Evolutionary conservation across 2,329 filamentous ascomycete genomes (phyloP).

Genomic region (Microcyclospora tardicrescens): DNA sequence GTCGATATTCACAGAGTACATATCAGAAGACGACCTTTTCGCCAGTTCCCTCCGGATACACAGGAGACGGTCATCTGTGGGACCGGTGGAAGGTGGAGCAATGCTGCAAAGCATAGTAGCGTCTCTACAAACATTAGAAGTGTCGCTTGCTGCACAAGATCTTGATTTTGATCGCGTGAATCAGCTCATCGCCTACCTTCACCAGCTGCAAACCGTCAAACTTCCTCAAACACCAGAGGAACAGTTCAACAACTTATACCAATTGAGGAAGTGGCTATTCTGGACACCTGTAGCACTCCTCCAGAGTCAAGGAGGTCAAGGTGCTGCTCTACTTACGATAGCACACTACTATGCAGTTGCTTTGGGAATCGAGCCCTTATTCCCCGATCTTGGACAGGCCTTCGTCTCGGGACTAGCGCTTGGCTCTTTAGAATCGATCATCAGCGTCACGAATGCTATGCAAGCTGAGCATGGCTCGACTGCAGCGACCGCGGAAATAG

Average conservation of each 20-base stretch:
- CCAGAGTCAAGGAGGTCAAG: conserved; percentile 56
- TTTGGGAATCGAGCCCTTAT: conserved; percentile 76
- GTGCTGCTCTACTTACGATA: conserved; percentile 68
- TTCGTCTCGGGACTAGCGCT: conserved; percentile 61
- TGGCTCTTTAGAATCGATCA: conserved; percentile 74
- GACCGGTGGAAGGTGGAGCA: conserved; percentile 10
- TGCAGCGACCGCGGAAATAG: conserved; percentile 29
- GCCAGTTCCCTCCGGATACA: conserved; percentile 10
- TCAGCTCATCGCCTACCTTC: conserved; percentile 35
- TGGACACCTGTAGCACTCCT: conserved; percentile 84
- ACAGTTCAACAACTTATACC: conserved; percentile 81
- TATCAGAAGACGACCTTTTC: conserved; percentile 53
- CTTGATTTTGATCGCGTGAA: conserved; percentile 37
- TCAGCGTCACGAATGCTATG: conserved; percentile 58
- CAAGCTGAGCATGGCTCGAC: conserved; percentile 33
- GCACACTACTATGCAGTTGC: conserved; percentile 87
- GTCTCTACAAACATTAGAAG: conserved; percentile 31
- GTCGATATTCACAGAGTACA: conserved; percentile 72
- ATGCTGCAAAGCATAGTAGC: conserved; percentile 29
- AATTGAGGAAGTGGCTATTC: conserved; percentile 84
- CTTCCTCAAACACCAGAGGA: conserved; percentile 49
- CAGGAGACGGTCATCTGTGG: conserved; percentile 9
- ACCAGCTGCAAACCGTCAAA: conserved; percentile 29
- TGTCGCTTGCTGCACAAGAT: conserved; percentile 31
- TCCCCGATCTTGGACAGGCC: conserved; percentile 78